A percentile compares a stretch with the other conserved stretches of the same genome.
phyloP scores from a whole-genome alignment of 1,139 yeast species.

The Tardiomyces blankii region DNA sequence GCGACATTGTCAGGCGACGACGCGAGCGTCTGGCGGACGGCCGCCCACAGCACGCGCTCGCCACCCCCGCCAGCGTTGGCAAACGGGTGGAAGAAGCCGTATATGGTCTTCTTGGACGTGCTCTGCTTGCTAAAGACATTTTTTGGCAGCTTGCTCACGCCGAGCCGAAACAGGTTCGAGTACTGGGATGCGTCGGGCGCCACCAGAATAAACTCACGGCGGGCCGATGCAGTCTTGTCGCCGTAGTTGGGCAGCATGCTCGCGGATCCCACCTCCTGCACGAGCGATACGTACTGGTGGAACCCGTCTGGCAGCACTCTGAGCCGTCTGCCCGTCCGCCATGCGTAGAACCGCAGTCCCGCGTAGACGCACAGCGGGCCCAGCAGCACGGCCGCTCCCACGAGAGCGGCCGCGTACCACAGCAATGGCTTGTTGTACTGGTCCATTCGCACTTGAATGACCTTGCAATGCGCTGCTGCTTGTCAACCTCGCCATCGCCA shows the following conservation, averaged over 20 bases:
- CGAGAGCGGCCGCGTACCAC: neutral
- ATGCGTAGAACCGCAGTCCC: no score
- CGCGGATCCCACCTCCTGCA: conserved; percentile 1
- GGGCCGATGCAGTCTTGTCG: conserved; percentile 27
- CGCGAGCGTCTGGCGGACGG: conserved; percentile 59
- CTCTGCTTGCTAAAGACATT: conserved; percentile 8
- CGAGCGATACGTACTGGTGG: neutral
- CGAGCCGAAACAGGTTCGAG: conserved; percentile 16
- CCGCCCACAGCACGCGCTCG: conserved; percentile 93
- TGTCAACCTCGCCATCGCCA: no score
- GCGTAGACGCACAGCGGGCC: no score
- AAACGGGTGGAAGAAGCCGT: conserved; percentile 91
- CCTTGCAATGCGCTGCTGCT: neutral
- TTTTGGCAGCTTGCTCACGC: conserved; percentile 12
- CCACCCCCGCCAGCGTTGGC: conserved; percentile 99
- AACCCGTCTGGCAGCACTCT: neutral
- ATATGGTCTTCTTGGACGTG: conserved; percentile 29
- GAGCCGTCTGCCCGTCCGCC: neutral
- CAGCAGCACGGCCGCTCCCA: neutral
- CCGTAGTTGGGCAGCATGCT: conserved; percentile 13
- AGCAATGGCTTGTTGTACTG: conserved; percentile 3
- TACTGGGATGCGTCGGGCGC: conserved; percentile 39
- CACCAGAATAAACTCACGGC: conserved; percentile 46
- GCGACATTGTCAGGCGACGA: conserved; percentile 45
- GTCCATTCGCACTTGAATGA: neutral